Evolutionary conservation across 768 basidiomycete species (phyloP).

Genomic region (Trichaptum fuscoviolaceum): DNA sequence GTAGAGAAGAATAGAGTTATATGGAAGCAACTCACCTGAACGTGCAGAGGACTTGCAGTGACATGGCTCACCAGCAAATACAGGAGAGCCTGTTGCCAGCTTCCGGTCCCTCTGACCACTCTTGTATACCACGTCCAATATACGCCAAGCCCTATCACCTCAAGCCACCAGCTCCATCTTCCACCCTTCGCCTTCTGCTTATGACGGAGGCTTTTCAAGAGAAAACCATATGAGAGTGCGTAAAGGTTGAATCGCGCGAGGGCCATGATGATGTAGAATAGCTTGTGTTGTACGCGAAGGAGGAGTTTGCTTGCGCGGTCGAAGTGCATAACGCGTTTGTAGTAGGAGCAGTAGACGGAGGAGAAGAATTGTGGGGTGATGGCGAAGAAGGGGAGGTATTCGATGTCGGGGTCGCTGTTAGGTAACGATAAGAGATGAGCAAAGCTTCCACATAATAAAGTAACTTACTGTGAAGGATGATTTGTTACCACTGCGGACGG

Average conservation of each 20-base stretch:
- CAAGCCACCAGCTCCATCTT: constrained; percentile 73
- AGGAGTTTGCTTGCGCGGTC: constrained; percentile 62
- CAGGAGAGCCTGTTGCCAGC: constrained; percentile 60
- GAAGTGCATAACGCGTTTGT: constrained; percentile 80
- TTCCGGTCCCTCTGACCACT: constrained; percentile 65
- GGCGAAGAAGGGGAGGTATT: constrained; percentile 91
- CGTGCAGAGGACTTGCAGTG: constrained; percentile 85
- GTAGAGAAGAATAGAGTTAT: constrained; percentile 7
- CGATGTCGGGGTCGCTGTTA: constrained; percentile 74
- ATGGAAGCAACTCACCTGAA: constrained; percentile 59
- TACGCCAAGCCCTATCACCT: constrained; percentile 67
- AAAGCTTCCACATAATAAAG: neutral
- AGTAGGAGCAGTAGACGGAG: constrained; percentile 90
- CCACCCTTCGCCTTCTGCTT: constrained; percentile 61
- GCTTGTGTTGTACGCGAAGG: constrained; percentile 78
- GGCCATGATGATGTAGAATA: constrained; percentile 88
- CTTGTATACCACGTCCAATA: constrained; percentile 88
- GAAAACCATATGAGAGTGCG: constrained; percentile 73
- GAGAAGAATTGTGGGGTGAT: constrained; percentile 84
- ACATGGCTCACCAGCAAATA: constrained; percentile 85
- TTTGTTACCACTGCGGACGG: constrained; percentile 80
- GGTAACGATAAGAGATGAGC: constrained; percentile 11
- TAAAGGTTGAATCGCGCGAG: constrained; percentile 96
- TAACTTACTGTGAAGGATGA: constrained; percentile 84
- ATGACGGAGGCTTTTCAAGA: constrained; percentile 62